A percentile compares a stretch with the other conserved stretches of the same genome.
Evolutionary conservation across 768 basidiomycete genomes (phyloP).

Genomic region (Hericium coralloides): DNA sequence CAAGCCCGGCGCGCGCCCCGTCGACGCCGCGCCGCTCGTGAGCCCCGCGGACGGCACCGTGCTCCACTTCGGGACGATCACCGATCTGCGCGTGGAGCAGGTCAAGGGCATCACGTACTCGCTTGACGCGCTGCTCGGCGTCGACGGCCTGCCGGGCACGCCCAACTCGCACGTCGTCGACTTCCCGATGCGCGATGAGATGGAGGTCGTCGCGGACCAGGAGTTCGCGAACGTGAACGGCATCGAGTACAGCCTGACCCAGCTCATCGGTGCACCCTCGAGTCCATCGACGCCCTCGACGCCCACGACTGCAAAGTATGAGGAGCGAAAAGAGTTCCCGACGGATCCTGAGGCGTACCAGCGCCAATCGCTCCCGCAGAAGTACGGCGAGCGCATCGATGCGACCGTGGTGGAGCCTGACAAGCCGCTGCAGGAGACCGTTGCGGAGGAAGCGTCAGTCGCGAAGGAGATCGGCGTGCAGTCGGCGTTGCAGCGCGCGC

Average conservation of each 20-base stretch:
- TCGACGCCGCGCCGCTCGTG: slow-evolving; percentile 49
- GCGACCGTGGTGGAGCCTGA: slow-evolving; percentile 63
- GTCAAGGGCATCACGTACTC: slow-evolving; percentile 98
- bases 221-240: slow-evolving; percentile 97
- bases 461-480: slow-evolving; percentile 62
- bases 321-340: slow-evolving; percentile 11
- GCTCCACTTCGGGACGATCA: slow-evolving; percentile 84
- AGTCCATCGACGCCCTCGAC: slow-evolving; percentile 28
- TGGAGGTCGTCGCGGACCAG: slow-evolving; percentile 66
- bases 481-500: slow-evolving; percentile 26
- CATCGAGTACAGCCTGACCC: slow-evolving; percentile 89
- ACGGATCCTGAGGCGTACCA: slow-evolving; percentile 8
- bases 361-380: slow-evolving; percentile 27
- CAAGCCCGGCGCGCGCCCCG: slow-evolving; percentile 73
- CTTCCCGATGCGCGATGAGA: slow-evolving; percentile 34
- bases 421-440: slow-evolving; percentile 40
- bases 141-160: slow-evolving; percentile 28
- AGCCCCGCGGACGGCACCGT: slow-evolving; percentile 93
- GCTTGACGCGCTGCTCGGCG: slow-evolving; percentile 85
- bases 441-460: slow-evolving; percentile 63
- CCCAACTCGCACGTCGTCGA: slow-evolving; percentile 33
- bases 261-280: slow-evolving; percentile 60
- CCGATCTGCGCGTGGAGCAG: slow-evolving; percentile 77
- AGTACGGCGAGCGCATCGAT: slow-evolving; percentile 63
- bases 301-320: slow-evolving; percentile 15